These are phyloP conservation scores for Camellia sinensis DNA, from an alignment of 148 eudicot species.

Conservation along the genomic window DNA sequence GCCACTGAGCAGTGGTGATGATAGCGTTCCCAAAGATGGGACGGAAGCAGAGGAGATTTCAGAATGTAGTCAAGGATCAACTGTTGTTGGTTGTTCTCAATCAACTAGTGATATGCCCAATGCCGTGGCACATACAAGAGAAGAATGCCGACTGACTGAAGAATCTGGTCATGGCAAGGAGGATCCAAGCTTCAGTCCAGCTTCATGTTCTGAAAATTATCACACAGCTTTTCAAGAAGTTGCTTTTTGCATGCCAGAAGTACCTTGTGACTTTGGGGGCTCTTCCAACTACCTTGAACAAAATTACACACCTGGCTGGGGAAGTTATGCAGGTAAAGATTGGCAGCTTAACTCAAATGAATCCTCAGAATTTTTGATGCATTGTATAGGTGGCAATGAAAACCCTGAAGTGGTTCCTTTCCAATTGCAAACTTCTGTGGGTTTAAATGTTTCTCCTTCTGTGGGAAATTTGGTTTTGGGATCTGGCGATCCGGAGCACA, in stretches of 20 bases:
- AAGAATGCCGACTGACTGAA: constrained; percentile 40
- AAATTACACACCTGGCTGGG: constrained; percentile 40
- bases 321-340: constrained; percentile 29
- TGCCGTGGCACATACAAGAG: constrained; percentile 35
- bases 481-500: constrained; percentile 24
- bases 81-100: constrained; percentile 50
- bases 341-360: constrained; percentile 40
- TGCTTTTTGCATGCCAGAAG: constrained; percentile 44
- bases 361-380: constrained; percentile 42
- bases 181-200: constrained; percentile 38
- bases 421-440: constrained; percentile 26
- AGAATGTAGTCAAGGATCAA: constrained; percentile 70
- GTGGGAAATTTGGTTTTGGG: constrained; percentile 21
- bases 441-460: constrained; percentile 24
- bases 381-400: constrained; percentile 27
- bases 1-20: constrained; percentile 40
- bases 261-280: constrained; percentile 45
- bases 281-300: constrained; percentile 39
- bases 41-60: constrained; percentile 64
- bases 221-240: constrained; percentile 37
- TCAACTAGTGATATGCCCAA: constrained; percentile 48
- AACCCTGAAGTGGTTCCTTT: constrained; percentile 34
- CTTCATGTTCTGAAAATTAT: constrained; percentile 43
- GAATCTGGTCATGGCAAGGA: constrained; percentile 41
- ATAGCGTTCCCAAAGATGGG: constrained; percentile 42